phyloP scores from a whole-genome alignment of 2,329 filamentous ascomycete genomes.

The Diaporthe sp. region DNA sequence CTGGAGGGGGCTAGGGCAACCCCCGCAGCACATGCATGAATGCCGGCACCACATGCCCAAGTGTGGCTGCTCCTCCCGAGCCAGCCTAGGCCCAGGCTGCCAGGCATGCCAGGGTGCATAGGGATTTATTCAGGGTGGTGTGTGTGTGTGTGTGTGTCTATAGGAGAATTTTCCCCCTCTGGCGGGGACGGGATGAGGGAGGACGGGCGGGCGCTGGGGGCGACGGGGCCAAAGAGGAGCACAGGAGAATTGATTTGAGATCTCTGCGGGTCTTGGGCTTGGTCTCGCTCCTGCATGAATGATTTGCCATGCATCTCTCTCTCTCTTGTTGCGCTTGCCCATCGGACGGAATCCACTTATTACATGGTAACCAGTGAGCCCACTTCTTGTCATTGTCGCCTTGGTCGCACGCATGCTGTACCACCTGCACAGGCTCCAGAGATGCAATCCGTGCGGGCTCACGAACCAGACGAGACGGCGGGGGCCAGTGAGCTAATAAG shows the following conservation, averaged over 20 bases:
- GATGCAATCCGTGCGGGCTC: background rate
- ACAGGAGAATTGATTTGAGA: constrained; percentile 33
- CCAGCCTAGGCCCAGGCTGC: constrained; percentile 4
- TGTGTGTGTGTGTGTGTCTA: background rate
- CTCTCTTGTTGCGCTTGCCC: background rate
- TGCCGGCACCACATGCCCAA: constrained; percentile 25
- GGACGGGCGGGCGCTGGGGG: background rate
- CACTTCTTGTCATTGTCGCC: background rate
- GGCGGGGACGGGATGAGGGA: constrained; percentile 7
- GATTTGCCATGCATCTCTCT: constrained; percentile 17
- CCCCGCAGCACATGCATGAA: constrained; percentile 26
- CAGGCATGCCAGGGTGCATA: background rate
- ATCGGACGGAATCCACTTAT: constrained; percentile 6
- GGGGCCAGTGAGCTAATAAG: background rate
- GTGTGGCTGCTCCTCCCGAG: constrained; percentile 18
- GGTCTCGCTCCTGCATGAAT: constrained; percentile 11
- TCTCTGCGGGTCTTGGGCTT: constrained; percentile 23
- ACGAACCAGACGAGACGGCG: constrained; percentile 11
- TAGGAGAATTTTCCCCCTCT: constrained; percentile 13
- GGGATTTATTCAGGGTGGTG: background rate
- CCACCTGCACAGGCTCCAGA: background rate
- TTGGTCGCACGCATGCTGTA: background rate
- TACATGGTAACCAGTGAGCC: background rate
- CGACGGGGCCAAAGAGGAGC: constrained; percentile 1
- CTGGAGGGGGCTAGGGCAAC: background rate